These are phyloP conservation scores for Alternaria sp. DNA, from an alignment of 2,329 filamentous ascomycete species.

Conservation along the genomic window DNA sequence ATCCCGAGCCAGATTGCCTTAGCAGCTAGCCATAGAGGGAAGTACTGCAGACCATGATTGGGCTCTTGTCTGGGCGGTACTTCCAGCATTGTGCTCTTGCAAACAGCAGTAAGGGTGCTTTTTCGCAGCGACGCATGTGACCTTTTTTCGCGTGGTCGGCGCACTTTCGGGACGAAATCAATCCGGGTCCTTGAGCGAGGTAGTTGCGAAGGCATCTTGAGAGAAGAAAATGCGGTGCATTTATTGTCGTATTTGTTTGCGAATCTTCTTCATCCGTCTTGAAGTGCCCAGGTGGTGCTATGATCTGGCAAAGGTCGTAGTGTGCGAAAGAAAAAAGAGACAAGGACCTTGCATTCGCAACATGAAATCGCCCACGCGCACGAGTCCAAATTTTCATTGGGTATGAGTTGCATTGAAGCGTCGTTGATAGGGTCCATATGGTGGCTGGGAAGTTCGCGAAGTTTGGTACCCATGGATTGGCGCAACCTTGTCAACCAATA, in stretches of 20 bases:
- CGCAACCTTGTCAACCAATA: background rate
- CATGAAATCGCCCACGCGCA: background rate
- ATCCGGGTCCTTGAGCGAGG: background rate
- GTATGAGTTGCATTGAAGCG: background rate
- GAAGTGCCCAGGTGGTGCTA: background rate
- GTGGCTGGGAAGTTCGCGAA: background rate
- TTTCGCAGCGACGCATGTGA: background rate
- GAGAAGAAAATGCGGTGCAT: background rate
- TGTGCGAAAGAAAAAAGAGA: background rate
- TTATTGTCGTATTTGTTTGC: background rate
- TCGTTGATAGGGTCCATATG: background rate
- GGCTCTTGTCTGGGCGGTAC: background rate
- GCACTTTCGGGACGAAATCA: constrained; percentile 9
- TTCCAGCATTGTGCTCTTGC: background rate
- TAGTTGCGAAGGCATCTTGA: background rate
- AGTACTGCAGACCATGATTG: background rate
- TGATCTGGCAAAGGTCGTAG: background rate
- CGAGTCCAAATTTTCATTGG: background rate
- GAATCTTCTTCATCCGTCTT: background rate
- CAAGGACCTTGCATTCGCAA: background rate
- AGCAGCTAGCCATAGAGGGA: background rate
- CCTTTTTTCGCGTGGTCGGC: background rate
- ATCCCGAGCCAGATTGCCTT: constrained; percentile 2
- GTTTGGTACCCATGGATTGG: background rate
- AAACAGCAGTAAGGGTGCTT: background rate